phyloP scores from a whole-genome alignment of 2,329 filamentous ascomycete species.

The Claviceps fusiformis region DNA sequence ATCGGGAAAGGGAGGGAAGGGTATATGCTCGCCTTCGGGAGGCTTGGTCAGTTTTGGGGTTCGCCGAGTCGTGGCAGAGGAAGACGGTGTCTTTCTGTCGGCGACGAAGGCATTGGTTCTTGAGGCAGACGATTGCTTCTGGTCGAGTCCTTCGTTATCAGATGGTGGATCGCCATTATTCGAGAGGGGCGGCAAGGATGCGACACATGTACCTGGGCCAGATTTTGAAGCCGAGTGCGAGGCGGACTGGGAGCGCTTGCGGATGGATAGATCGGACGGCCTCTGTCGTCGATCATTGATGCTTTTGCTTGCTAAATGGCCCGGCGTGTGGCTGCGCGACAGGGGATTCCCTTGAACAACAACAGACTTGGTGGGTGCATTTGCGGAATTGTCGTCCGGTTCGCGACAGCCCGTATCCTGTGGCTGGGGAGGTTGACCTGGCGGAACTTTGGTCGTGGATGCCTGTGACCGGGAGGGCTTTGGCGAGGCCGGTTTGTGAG shows the following conservation, averaged over 20 bases:
- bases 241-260: conserved; percentile 40
- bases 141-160: conserved; percentile 14
- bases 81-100: conserved; percentile 16
- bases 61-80: conserved; percentile 8
- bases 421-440: conserved; percentile 10
- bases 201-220: conserved; percentile 11
- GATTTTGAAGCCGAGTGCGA: conserved; percentile 20
- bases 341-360: conserved; percentile 16
- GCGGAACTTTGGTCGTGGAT: conserved; percentile 4
- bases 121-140: conserved; percentile 15
- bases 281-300: conserved; percentile 34
- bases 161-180: conserved; percentile 13
- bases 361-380: conserved; percentile 20
- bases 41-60: conserved; percentile 12
- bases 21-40: conserved; percentile 27
- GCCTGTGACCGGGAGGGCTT: conserved; percentile 18
- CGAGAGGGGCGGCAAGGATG: conserved; percentile 13
- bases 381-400: conserved; percentile 19
- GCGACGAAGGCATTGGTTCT: conserved; percentile 7
- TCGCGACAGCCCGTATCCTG: conserved; percentile 6
- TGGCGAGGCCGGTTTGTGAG: conserved; percentile 14
- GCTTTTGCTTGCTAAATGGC: conserved; percentile 46
- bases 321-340: conserved; percentile 46
- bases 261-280: conserved; percentile 37
- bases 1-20: conserved; percentile 45